A percentile compares a stretch with the other conserved stretches of the same genome.
These are phyloP conservation scores for Ophiocordyceps camponoti-rufipedis DNA, from an alignment of 2,329 filamentous ascomycete genomes.

Conservation along the genomic window DNA sequence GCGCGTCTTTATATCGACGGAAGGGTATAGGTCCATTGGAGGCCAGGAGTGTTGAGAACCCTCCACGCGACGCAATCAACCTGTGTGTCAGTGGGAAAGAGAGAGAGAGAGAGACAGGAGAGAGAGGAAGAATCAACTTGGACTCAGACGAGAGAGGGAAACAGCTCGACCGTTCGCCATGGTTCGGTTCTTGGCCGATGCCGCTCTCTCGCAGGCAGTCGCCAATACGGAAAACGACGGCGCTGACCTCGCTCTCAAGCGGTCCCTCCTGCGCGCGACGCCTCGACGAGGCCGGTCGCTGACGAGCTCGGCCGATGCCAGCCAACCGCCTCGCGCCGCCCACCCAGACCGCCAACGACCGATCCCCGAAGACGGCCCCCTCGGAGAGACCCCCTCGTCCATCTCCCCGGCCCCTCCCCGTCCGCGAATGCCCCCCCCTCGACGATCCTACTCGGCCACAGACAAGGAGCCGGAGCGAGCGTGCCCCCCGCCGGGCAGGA, in stretches of 20 bases:
- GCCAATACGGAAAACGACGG: constrained; percentile 2
- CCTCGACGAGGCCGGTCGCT: constrained; percentile 28
- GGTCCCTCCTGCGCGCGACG: constrained; percentile 18
- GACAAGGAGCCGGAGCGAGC: constrained; percentile 38
- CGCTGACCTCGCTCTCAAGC: constrained; percentile 13
- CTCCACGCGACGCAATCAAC: too few relatives aligned
- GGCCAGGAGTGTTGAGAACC: too few relatives aligned
- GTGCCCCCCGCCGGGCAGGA: constrained; percentile 25
- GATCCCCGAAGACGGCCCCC: constrained; percentile 16
- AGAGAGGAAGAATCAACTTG: too few relatives aligned
- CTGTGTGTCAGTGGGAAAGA: too few relatives aligned
- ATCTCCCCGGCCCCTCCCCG: background rate
- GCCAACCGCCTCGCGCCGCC: constrained; percentile 7
- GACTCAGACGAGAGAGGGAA: too few relatives aligned
- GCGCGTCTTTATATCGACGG: too few relatives aligned
- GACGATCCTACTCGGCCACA: constrained; percentile 41
- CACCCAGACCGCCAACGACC: constrained; percentile 9
- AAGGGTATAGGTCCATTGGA: too few relatives aligned
- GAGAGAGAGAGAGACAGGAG: too few relatives aligned
- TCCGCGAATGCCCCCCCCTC: constrained; percentile 23
- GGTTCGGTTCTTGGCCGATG: constrained; percentile 14
- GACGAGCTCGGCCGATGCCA: constrained; percentile 21
- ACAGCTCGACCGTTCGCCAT: constrained; percentile 4
- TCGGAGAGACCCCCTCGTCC: constrained; percentile 2
- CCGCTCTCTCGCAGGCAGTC: constrained; percentile 9